Conservation (phyloP, 2,329 filamentous ascomycete species). For the Hypoxylon sp. region DNA sequence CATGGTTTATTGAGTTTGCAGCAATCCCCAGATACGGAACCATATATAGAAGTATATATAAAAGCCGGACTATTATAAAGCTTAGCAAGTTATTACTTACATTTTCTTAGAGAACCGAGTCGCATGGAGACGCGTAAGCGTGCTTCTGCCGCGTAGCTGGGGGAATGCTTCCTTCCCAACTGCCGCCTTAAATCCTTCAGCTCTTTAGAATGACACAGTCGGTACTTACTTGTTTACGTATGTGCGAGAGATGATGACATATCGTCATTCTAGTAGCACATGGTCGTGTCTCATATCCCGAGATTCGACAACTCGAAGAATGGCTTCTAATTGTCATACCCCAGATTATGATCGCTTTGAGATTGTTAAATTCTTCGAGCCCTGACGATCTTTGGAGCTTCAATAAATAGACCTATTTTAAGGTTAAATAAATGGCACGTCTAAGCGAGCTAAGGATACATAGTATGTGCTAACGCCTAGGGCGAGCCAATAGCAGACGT, state of each 20-base stretch:
- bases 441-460: slow-evolving; percentile 30
- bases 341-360: not conserved
- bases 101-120: not conserved
- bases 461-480: slow-evolving; percentile 3
- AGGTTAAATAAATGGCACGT: slow-evolving; percentile 6
- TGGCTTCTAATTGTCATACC: slow-evolving; percentile 25
- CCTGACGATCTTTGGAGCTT: not conserved
- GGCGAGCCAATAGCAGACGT: slow-evolving; percentile 16
- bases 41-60: too few relatives aligned
- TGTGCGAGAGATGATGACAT: slow-evolving; percentile 1
- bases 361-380: slow-evolving; percentile 10
- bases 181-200: slow-evolving; percentile 13
- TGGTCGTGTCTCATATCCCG: slow-evolving; percentile 24
- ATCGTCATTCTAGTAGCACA: slow-evolving; percentile 23
- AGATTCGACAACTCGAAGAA: slow-evolving; percentile 3
- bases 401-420: slow-evolving; percentile 12
- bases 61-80: not conserved
- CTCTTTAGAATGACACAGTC: slow-evolving; percentile 22
- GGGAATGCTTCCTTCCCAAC: slow-evolving; percentile 24
- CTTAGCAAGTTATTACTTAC: not conserved
- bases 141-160: slow-evolving; percentile 8
- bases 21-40: too few relatives aligned
- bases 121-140: not conserved
- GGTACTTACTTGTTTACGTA: slow-evolving; percentile 9
- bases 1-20: slow-evolving; percentile 1